Evolutionary conservation across 2,329 filamentous ascomycete species (phyloP).

Genomic region (Ascochyta fabae): DNA sequence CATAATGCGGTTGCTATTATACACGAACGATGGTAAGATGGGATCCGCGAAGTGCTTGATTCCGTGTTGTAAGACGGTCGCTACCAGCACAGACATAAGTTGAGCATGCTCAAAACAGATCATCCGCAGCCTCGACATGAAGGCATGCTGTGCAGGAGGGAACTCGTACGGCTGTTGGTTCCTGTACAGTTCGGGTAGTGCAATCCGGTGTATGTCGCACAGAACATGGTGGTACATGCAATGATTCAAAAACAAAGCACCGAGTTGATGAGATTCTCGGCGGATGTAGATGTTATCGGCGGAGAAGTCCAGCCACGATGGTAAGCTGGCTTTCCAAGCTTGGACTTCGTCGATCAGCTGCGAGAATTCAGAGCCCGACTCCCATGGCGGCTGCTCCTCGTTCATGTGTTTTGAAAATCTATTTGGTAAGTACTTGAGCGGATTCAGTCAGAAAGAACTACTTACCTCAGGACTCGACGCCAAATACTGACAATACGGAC

Average conservation of each 20-base stretch:
- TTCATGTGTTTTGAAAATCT: slow-evolving; percentile 44
- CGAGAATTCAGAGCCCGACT: slow-evolving; percentile 36
- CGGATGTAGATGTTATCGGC: slow-evolving; percentile 45
- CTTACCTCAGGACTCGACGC: slow-evolving; percentile 39
- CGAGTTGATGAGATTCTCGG: slow-evolving; percentile 42
- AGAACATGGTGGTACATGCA: slow-evolving; percentile 46
- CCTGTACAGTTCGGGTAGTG: slow-evolving; percentile 41
- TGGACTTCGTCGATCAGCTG: slow-evolving; percentile 35
- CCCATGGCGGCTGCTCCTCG: slow-evolving; percentile 41
- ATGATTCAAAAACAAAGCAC: slow-evolving; percentile 41
- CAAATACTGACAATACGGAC: slow-evolving; percentile 43
- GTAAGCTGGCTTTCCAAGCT: slow-evolving; percentile 37
- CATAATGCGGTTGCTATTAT: slow-evolving; percentile 45
- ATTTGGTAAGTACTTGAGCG: neutral
- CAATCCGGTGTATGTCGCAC: slow-evolving; percentile 42
- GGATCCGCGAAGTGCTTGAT: slow-evolving; percentile 44
- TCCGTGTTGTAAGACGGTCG: slow-evolving; percentile 39
- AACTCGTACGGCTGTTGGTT: slow-evolving; percentile 40
- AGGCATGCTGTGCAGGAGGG: slow-evolving; percentile 32
- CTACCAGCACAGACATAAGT: slow-evolving; percentile 36
- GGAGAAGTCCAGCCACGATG: slow-evolving; percentile 42
- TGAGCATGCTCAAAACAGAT: slow-evolving; percentile 43
- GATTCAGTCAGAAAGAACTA: neutral
- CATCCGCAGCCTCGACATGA: slow-evolving; percentile 35
- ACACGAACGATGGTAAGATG: slow-evolving; percentile 42